Evolutionary conservation across 768 basidiomycete genomes (phyloP).

Genomic region (Ramaria rubella): DNA sequence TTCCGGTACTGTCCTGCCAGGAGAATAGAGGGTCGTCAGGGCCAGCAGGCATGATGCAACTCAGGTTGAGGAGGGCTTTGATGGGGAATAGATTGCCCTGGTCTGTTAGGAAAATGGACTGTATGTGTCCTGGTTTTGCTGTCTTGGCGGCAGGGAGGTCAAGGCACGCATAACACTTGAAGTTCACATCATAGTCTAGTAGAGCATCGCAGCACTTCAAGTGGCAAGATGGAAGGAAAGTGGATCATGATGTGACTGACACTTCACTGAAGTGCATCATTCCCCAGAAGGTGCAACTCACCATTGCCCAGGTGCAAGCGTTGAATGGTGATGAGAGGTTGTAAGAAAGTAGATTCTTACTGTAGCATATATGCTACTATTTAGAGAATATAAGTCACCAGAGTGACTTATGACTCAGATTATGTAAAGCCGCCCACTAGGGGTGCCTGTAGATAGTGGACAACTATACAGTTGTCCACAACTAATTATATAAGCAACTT

Average conservation of each 20-base stretch:
- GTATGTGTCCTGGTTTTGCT: slow-evolving; percentile 19
- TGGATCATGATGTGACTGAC: slow-evolving; percentile 18
- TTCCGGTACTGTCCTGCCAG: slow-evolving; percentile 25
- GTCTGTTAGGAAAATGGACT: slow-evolving; percentile 21
- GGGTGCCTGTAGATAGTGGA: no score
- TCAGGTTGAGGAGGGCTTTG: slow-evolving; percentile 27
- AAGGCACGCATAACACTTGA: slow-evolving; percentile 24
- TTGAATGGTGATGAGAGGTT: no score
- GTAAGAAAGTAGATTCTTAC: no score
- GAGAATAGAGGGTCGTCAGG: slow-evolving; percentile 30
- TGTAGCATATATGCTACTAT: no score
- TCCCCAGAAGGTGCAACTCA: no score
- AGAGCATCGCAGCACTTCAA: slow-evolving; percentile 13
- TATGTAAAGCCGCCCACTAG: no score
- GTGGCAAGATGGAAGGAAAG: slow-evolving; percentile 21
- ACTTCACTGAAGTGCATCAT: slow-evolving; percentile 35
- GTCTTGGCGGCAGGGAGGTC: slow-evolving; percentile 14
- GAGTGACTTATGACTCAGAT: no score
- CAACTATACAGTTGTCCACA: no score
- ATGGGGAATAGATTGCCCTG: slow-evolving; percentile 25
- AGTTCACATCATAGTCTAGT: slow-evolving; percentile 21
- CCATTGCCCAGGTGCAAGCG: no score
- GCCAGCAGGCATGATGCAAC: slow-evolving; percentile 20
- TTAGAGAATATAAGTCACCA: no score
- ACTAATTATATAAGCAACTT: no score